phyloP scores from a whole-genome alignment of 2,329 filamentous ascomycete genomes.

The Pseudocercospora eumusae region DNA sequence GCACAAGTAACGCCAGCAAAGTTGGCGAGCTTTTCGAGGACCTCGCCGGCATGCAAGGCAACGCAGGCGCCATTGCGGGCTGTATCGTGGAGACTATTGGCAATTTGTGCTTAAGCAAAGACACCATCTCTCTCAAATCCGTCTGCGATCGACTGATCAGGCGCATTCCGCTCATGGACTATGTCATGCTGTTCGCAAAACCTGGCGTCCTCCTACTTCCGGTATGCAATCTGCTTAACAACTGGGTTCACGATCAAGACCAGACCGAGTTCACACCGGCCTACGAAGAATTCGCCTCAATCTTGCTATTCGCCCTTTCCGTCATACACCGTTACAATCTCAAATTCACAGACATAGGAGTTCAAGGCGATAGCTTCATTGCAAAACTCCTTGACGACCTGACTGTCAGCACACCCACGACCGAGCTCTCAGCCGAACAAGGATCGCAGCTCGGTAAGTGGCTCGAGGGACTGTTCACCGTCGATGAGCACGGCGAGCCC shows the following conservation, averaged over 20 bases:
- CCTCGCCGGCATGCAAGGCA: constrained; percentile 86
- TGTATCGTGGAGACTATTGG: constrained; percentile 57
- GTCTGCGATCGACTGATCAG: constrained; percentile 72
- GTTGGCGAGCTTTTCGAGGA: constrained; percentile 76
- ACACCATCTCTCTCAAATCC: constrained; percentile 77
- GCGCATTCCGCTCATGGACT: constrained; percentile 70
- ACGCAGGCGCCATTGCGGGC: constrained; percentile 80
- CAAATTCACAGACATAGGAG: constrained; percentile 62
- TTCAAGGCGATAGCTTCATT: constrained; percentile 66
- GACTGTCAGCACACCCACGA: constrained; percentile 57
- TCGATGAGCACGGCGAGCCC: constrained; percentile 56
- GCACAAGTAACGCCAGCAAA: constrained; percentile 71
- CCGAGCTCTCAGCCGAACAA: constrained; percentile 66
- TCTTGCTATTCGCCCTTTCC: constrained; percentile 71
- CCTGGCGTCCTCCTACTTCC: constrained; percentile 69
- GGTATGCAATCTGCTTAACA: constrained; percentile 72
- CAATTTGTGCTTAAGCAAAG: constrained; percentile 69
- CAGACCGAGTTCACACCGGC: constrained; percentile 80
- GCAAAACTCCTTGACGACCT: constrained; percentile 64
- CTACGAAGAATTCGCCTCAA: constrained; percentile 81
- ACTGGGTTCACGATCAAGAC: constrained; percentile 80
- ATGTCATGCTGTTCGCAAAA: constrained; percentile 74
- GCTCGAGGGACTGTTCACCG: constrained; percentile 76
- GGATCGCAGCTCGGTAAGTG: constrained; percentile 68
- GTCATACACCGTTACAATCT: constrained; percentile 76